Evolutionary conservation across 805 yeast species (phyloP), one percentile per base, ranked within the genome.

Genomic region (Ogataea pini): DNA sequence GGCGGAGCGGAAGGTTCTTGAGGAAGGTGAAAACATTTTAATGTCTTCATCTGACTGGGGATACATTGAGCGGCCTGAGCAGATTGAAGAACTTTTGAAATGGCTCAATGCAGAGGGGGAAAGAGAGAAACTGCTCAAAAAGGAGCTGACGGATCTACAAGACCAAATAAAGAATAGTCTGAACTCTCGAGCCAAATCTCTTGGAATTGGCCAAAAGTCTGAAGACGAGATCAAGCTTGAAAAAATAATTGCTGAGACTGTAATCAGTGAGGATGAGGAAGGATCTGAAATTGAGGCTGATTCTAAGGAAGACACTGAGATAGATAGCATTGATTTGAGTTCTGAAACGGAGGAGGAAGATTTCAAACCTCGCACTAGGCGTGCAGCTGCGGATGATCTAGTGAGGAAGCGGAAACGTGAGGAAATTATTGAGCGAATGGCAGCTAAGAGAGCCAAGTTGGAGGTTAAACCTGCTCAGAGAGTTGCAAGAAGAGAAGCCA

Each of bases 21-120:
- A 86, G 57, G 96, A 88, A 60, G 69, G 73, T 1, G 79, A 84
- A 1, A 79, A 75, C 47, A 77, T 82, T 5, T 61, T 88, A 18
- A 55, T 82, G 8, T 65, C 74, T 12, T 72, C 77, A 1, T 51
- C 66, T 4, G 78, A 79, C 31, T 90, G 97, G 97, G 78, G 85
- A 46, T 87, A 65, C 56, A 78, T 82, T 54, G 96, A 89, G 55
- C 69, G 62, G 1, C 72, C 76, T 0, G 78, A 75, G n/a, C 84
- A 85, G 33, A 64, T 89, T 27, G 79, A 77, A 1, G 62, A 62
- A 12, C 61, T 91, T 20, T 49, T 83, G 7, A 62, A 67, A n/a
- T 85, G 92, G 89, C 70, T 90, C 42, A 83, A 85, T 56, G 82
- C 79, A 3, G 80, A 84, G 77, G 97, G 97, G 2, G 72, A 70